phyloP scores from a whole-genome alignment of 2,329 filamentous ascomycete genomes.

The Fusarium brachygibbosum region DNA sequence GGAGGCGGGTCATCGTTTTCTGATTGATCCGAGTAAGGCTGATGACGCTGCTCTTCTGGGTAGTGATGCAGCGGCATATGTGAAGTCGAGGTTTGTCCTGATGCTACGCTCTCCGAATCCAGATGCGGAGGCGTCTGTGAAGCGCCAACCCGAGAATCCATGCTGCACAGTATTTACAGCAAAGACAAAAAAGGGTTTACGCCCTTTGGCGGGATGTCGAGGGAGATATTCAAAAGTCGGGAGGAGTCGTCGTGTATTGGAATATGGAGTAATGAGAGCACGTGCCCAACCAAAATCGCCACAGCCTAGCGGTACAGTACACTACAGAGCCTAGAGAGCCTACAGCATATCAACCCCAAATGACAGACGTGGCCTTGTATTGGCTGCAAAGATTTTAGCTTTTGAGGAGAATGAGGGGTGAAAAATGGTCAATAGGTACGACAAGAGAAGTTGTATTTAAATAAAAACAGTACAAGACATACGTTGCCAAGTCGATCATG shows the following conservation, averaged over 20 bases:
- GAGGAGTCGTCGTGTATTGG: constrained; percentile 14
- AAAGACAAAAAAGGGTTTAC: neutral
- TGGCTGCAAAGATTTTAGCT: constrained; percentile 13
- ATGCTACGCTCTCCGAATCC: constrained; percentile 32
- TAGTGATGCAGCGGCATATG: constrained; percentile 41
- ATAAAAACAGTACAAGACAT: constrained; percentile 10
- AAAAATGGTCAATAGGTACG: neutral
- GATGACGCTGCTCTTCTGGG: constrained; percentile 34
- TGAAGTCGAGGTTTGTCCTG: constrained; percentile 32
- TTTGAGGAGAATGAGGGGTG: neutral
- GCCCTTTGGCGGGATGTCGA: constrained; percentile 18
- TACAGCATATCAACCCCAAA: neutral
- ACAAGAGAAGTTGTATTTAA: neutral
- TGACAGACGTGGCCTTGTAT: constrained; percentile 15
- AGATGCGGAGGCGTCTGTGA: constrained; percentile 30
- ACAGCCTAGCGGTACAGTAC: constrained; percentile 16
- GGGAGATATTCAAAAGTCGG: constrained; percentile 13
- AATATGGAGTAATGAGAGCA: constrained; percentile 24
- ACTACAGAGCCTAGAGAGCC: neutral
- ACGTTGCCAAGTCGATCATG: constrained; percentile 34
- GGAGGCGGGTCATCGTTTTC: constrained; percentile 37
- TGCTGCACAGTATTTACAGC: neutral
- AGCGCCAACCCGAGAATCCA: constrained; percentile 23
- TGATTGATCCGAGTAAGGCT: constrained; percentile 29
- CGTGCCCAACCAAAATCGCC: constrained; percentile 40